A percentile compares a stretch with the other conserved stretches of the same genome.
Evolutionary conservation across 2,329 filamentous ascomycete species (phyloP).

Genomic region (Chaetomiaceae sp.): DNA sequence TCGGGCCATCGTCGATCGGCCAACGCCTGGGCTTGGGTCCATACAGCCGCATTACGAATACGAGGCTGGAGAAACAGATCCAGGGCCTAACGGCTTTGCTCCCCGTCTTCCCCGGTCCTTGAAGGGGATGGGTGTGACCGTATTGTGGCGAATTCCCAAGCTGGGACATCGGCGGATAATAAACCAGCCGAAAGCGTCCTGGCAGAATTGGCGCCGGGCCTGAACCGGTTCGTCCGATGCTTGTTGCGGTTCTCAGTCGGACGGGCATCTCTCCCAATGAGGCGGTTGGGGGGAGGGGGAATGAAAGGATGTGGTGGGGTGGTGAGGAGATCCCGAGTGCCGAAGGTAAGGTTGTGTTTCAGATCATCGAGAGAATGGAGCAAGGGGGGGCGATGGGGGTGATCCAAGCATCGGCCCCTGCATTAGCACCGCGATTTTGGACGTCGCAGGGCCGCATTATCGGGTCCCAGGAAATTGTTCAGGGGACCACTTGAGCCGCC

Average conservation of each 20-base stretch:
- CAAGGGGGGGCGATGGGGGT: too few relatives aligned
- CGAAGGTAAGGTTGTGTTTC: conserved; percentile 23
- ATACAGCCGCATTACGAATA: conserved; percentile 4
- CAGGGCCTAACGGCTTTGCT: neutral
- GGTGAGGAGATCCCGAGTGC: neutral
- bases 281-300: neutral
- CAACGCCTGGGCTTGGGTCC: neutral
- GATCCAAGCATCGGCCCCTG: conserved; percentile 27
- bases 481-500: conserved; percentile 19
- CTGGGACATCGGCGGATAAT: neutral
- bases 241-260: conserved; percentile 1
- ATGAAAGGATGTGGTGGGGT: too few relatives aligned
- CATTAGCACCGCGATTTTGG: conserved; percentile 25
- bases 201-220: neutral
- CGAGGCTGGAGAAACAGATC: neutral
- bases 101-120: neutral
- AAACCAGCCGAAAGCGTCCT: neutral
- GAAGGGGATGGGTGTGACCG: neutral
- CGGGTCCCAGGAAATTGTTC: conserved; percentile 24
- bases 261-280: neutral
- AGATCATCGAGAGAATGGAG: conserved; percentile 17
- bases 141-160: neutral
- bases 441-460: conserved; percentile 27
- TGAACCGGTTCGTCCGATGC: conserved; percentile 7
- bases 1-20: too few relatives aligned